Evolutionary conservation across 2,329 filamentous ascomycete species (phyloP).

Genomic region (Fusarium sp.): DNA sequence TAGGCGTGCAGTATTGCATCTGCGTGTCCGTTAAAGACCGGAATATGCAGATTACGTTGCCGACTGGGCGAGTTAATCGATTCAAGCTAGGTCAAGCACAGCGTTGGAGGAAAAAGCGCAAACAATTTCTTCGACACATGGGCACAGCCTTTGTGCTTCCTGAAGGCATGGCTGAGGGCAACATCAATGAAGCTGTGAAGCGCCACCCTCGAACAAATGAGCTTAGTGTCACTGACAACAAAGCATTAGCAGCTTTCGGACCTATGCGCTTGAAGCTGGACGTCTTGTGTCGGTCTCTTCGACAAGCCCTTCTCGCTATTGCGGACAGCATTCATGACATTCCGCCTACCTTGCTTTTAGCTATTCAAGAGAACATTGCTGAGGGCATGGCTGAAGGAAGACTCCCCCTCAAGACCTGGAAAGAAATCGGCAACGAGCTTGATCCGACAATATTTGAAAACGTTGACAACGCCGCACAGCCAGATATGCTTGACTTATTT

Average conservation of each 20-base stretch:
- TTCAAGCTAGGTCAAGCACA: constrained; percentile 45
- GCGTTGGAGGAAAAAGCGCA: constrained; percentile 50
- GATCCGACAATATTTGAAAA: constrained; percentile 5
- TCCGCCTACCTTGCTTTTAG: constrained; percentile 45
- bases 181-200: constrained; percentile 42
- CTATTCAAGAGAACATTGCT: constrained; percentile 48
- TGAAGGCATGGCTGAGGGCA: constrained; percentile 51
- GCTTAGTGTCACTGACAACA: neutral
- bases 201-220: constrained; percentile 9
- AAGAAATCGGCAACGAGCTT: constrained; percentile 43
- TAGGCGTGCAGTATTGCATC: constrained; percentile 59
- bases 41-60: constrained; percentile 47
- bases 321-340: constrained; percentile 43
- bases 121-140: constrained; percentile 49
- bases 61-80: constrained; percentile 47
- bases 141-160: constrained; percentile 55
- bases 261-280: constrained; percentile 47
- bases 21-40: constrained; percentile 48
- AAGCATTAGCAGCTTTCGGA: constrained; percentile 13
- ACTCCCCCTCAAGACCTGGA: constrained; percentile 53
- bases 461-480: constrained; percentile 45
- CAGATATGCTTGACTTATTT: constrained; percentile 50
- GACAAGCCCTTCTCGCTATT: constrained; percentile 32
- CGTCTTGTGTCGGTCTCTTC: constrained; percentile 41
- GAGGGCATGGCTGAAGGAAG: constrained; percentile 44